Conservation (phyloP, 305 asterid genomes). For the Fraxinus sp. region DNA sequence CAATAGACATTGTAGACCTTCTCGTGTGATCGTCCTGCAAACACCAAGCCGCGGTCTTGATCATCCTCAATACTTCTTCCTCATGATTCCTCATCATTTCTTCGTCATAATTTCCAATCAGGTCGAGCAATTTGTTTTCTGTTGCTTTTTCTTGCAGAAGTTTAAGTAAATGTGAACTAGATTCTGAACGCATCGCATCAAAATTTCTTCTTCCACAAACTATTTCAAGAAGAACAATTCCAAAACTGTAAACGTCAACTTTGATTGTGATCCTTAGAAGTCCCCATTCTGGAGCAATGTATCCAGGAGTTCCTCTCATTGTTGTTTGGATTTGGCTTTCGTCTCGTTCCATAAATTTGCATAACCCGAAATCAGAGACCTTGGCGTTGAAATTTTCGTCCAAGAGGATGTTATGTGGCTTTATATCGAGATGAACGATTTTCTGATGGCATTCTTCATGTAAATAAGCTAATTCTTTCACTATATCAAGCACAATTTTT, state of each 20-base stretch:
- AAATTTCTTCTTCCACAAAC: conserved; percentile 32
- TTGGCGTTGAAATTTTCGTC: conserved; percentile 26
- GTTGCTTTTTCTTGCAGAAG: conserved; percentile 31
- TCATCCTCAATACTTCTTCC: conserved; percentile 14
- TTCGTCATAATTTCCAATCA: conserved; percentile 26
- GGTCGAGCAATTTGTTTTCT: conserved; percentile 22
- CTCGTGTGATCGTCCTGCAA: conserved; percentile 17
- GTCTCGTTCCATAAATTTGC: conserved; percentile 26
- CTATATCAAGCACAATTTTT: conserved; percentile 13
- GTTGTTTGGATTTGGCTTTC: conserved; percentile 33
- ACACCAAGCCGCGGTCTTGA: conserved; percentile 29
- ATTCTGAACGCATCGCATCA: conserved; percentile 16
- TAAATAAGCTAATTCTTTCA: conserved; percentile 24
- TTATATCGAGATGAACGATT: conserved; percentile 24
- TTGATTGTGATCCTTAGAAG: conserved; percentile 29
- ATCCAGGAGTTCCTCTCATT: conserved; percentile 42
- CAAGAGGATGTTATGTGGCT: conserved; percentile 27
- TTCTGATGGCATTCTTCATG: conserved; percentile 27
- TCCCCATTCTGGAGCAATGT: conserved; percentile 42
- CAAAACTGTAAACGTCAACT: conserved; percentile 41
- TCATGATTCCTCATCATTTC: conserved; percentile 14
- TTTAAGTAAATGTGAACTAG: conserved; percentile 19
- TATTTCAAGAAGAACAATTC: conserved; percentile 34
- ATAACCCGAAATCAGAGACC: conserved; percentile 27
- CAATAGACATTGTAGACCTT: conserved; percentile 30